phyloP scores from a whole-genome alignment of 345 rosid species.

The Syzygium aqueum region DNA sequence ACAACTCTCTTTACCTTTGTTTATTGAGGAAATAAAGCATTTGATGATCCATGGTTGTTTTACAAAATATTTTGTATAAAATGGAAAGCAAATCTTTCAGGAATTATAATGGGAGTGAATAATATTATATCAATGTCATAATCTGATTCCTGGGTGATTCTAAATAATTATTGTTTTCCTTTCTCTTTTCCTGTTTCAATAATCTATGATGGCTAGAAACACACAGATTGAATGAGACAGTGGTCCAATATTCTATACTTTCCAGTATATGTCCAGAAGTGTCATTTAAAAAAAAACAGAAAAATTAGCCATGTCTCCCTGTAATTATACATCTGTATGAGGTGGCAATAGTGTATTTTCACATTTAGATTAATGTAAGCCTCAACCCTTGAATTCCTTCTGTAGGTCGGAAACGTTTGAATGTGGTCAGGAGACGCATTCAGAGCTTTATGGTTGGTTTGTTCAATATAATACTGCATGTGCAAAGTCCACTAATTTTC shows the following conservation, averaged over 20 bases:
- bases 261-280: not conserved
- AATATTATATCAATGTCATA: not conserved
- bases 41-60: not conserved
- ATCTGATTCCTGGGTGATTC: not conserved
- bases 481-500: conserved; percentile 68
- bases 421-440: conserved; percentile 53
- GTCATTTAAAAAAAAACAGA: not conserved
- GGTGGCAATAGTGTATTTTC: not conserved
- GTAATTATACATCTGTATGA: not conserved
- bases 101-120: not conserved
- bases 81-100: not conserved
- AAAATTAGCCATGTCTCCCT: not conserved
- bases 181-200: not conserved
- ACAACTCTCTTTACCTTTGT: not conserved
- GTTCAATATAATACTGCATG: conserved; percentile 65
- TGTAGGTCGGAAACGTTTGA: conserved; percentile 58
- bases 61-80: not conserved
- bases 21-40: not conserved
- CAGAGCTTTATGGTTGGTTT: conserved; percentile 58
- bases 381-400: conserved; percentile 5
- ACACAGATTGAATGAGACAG: not conserved
- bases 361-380: not conserved
- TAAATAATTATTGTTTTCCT: conserved; percentile 31
- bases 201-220: not conserved
- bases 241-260: not conserved